Conservation (phyloP, 495 filamentous ascomycete species). For the Aspergillus hancockii region DNA sequence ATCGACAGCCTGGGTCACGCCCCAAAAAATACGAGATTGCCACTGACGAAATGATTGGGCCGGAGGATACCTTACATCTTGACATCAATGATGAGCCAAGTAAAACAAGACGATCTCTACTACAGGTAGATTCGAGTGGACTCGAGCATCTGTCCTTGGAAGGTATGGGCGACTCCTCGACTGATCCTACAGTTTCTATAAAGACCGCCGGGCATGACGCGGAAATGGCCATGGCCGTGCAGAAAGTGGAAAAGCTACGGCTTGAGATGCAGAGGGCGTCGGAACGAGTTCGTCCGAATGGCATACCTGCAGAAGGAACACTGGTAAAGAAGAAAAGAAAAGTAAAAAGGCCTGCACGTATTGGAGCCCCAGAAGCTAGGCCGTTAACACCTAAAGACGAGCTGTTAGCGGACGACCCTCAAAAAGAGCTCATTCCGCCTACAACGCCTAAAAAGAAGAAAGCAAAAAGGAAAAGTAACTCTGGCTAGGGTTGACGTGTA, state of each 20-base stretch:
- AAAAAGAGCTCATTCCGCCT: neutral
- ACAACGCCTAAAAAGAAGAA: constrained; percentile 4
- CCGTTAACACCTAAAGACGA: neutral
- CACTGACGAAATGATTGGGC: constrained; percentile 55
- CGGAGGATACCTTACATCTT: constrained; percentile 34
- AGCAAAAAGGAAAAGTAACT: constrained; percentile 2
- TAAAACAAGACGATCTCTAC: constrained; percentile 55
- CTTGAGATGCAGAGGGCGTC: constrained; percentile 90
- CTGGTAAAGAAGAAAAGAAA: constrained; percentile 79
- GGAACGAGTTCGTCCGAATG: constrained; percentile 75
- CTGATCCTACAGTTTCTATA: neutral
- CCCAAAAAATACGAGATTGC: constrained; percentile 58
- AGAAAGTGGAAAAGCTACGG: constrained; percentile 79
- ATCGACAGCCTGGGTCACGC: constrained; percentile 28
- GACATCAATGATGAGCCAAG: constrained; percentile 31
- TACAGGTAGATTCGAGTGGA: constrained; percentile 84
- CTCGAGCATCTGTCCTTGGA: constrained; percentile 65
- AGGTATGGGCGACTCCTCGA: constrained; percentile 17
- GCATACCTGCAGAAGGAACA: constrained; percentile 67
- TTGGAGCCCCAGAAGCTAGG: constrained; percentile 5
- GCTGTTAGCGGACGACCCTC: neutral
- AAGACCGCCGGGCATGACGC: constrained; percentile 63
- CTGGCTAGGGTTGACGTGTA: constrained; percentile 9
- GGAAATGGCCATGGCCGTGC: constrained; percentile 82
- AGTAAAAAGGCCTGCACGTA: constrained; percentile 24